A percentile compares a stretch with the other conserved stretches of the same genome.
Evolutionary conservation across 208 protist genomes (phyloP).

Genomic region (Herpetomonas tarakana): DNA sequence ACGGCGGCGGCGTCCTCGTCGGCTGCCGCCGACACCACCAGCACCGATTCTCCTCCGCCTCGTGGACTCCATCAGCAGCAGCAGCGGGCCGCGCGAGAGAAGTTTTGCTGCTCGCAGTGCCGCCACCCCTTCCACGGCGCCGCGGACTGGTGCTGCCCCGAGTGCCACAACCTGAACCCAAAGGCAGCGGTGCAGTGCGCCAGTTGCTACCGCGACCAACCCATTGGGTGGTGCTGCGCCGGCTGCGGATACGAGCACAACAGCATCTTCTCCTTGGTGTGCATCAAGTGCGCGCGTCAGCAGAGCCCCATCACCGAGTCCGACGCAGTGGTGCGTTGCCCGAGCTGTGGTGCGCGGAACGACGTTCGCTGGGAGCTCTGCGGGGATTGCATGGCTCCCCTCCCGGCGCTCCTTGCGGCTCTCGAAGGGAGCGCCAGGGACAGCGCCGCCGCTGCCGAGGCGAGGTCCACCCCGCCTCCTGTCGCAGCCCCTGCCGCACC

Average conservation of each 20-base stretch:
- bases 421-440: not conserved
- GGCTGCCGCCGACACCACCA: not conserved
- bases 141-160: conserved; percentile 64
- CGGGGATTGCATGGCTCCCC: conserved; percentile 43
- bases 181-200: conserved; percentile 54
- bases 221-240: conserved; percentile 51
- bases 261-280: conserved; percentile 41
- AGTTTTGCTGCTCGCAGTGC: conserved; percentile 64
- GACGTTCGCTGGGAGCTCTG: conserved; percentile 85
- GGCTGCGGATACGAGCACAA: conserved; percentile 32
- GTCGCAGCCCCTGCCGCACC: not conserved
- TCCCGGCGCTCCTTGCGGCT: conserved; percentile 2
- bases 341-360: conserved; percentile 44
- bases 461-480: not conserved
- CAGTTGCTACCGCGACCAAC: conserved; percentile 49
- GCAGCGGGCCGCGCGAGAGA: conserved; percentile 10
- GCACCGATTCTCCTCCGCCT: no score
- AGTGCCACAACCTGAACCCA: conserved; percentile 63
- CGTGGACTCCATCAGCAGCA: not conserved
- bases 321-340: conserved; percentile 41
- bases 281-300: conserved; percentile 29
- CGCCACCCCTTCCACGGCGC: conserved; percentile 49
- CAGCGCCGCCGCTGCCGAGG: not conserved
- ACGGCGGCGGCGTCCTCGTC: conserved; percentile 3
- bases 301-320: conserved; percentile 22